Evolutionary conservation across 306 rosid genomes (phyloP), one percentile per base, ranked within the genome.

Genomic region (Fagus sylvatica): DNA sequence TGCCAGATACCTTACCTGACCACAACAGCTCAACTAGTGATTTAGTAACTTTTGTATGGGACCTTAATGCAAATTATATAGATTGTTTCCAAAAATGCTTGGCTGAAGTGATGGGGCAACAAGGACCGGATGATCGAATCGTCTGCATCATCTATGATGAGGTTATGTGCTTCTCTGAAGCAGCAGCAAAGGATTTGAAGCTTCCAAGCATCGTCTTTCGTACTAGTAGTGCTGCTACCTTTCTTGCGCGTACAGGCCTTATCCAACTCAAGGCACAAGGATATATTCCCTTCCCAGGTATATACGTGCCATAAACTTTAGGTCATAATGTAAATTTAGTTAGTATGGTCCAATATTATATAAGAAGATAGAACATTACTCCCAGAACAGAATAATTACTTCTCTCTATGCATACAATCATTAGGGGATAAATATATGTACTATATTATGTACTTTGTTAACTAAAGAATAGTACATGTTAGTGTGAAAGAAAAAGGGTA

Each of bases 101-200:
- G 34, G 34, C 70, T 57, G 73, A 41, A 55, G 69, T 68, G 39
- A 46, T 40, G 6, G 30, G 11, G 64, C 56, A 62, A 53, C 48
- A 73, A 54, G 10, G 54, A 11, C 1, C 41, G 22, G 82, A 83
- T 46, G 73, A 73, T 3, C 13, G 64, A 56, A 81, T 84, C 37
- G 75, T 65, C 1, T 83, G 90, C 34, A 30, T 86, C 9, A 84
- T 86, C 59, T 76, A 86, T 41, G 90, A 86, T 34, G 85, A 79
- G 11, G 22, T 56, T 7, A 68, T 83, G 82, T 17, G 55, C 36
- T 86, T 77, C 42, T 7, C 46, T 1, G 84, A 78, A 61, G 74
- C 78, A 12, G 72, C 77, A 59, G 82, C 82, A 2, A 74, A n/a
- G 69, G 76, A 84, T 72, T 70, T 86, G 2, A 62, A 81, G 54